Percentiles rank a stretch among this genome's conserved stretches.
Evolutionary conservation across 2,329 filamentous ascomycete genomes (phyloP).

Genomic region (Stagonosporopsis cucurbitacearum): DNA sequence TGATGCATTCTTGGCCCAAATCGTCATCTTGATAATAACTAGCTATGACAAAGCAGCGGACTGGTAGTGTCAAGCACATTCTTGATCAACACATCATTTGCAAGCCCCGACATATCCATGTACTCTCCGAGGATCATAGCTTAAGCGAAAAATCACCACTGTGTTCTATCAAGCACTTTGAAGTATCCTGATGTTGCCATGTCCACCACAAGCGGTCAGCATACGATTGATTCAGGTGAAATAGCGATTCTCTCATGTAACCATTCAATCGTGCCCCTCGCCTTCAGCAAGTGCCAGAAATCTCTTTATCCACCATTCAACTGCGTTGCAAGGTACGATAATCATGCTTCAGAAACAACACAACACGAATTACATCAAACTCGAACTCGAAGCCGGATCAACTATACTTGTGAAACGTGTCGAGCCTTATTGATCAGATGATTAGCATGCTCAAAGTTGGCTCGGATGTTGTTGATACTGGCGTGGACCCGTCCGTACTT

Average conservation of each 20-base stretch:
- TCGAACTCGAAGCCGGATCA: too few species aligned
- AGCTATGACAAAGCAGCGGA: not conserved
- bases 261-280: not conserved
- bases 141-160: not conserved
- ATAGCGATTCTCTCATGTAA: not conserved
- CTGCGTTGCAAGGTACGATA: too few species aligned
- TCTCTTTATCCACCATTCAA: too few species aligned
- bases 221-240: not conserved
- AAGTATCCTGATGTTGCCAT: not conserved
- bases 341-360: too few species aligned
- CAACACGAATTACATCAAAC: too few species aligned
- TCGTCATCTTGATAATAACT: not conserved
- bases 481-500: too few species aligned
- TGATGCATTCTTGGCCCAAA: too few species aligned
- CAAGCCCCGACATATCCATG: not conserved
- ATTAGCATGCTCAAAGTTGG: too few species aligned
- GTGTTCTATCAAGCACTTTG: not conserved
- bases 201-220: not conserved
- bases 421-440: too few species aligned
- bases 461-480: too few species aligned
- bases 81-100: not conserved
- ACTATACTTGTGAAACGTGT: too few species aligned
- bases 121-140: not conserved
- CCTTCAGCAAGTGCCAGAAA: too few species aligned
- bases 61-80: not conserved